Base-by-base conservation (phyloP, 2,329 filamentous ascomycete genomes). In the Orbilia blumenaviensis region DNA sequence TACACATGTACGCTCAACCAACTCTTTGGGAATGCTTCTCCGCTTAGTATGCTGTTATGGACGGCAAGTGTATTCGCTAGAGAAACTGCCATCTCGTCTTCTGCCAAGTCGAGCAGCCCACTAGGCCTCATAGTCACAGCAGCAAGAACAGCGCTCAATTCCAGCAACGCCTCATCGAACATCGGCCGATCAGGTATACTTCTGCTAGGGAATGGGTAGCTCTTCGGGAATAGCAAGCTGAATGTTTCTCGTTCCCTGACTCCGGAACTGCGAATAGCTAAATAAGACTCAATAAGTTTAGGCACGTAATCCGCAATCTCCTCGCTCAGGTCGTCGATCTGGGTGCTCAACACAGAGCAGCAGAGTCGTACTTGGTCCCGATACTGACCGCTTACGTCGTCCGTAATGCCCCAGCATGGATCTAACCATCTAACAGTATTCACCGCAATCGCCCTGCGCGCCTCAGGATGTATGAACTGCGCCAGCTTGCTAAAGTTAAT, bases 1-100 rank as follows among this genome's bases (percentile, higher is more conserved):
- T 92, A 95, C 42, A 98, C 95, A 81, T 96, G 91, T 66, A 97
- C 88, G 82, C 94, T 98, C 48, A 99, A 86, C 96, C 95, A 99
- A 73, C 88, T 89, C 16, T 88, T 85, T 0, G 96, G 95, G 83
- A 97, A 98, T 0, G 95, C 93, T 80, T 96, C 92, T 79, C 93
- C 93, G 71, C 90, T 89, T 9, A 99, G 85, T 63, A 99, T 93
- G 78, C 93, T 97, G 83, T 93, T 92, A 81, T 96, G 90, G 6
- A 96, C 91, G 75, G 92, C 90, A 25, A 99, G 86, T 0, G 91
- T 88, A 80, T 93, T 91, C 78, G 92, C 90, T 8, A 97, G 82
- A 44, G 97, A 88, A 1, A 88, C 87, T 8, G 90, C 88, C 60
- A 94, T 86, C 73, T 96, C 92, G 29, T 92, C 88, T 62, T 92